Evolutionary conservation across 2,329 filamentous ascomycete species (phyloP), one percentile per base, ranked within the genome.

Genomic region (Stachybotrys chartarum): DNA sequence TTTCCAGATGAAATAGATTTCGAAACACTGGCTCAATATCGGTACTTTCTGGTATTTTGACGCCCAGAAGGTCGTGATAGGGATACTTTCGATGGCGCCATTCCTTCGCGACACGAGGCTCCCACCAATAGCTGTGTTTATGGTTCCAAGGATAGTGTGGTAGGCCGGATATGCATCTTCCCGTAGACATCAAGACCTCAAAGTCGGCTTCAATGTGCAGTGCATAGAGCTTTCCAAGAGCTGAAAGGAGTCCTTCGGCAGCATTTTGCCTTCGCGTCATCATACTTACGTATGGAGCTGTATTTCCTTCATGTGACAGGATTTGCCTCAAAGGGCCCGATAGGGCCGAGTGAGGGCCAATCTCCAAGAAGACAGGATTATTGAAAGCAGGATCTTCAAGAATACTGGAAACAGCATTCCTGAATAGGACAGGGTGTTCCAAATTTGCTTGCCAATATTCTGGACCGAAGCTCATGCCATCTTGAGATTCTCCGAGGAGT

Each of bases 91-190:
- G 59, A 14, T 17, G 8, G 6, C 72, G 63, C 59, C 68, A 69
- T n/a, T 68, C 67, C 1, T 61, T 55, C 14, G 65, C 64, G 3
- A 68, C 53, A 1, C 70, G 66, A 0, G 66, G 61, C 56, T 71
- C 69, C 14, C 56, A 50, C 66, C 69, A 74, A 54, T 69, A 68
- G 24, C 54, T 63, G 1, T 62, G 64, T 42, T 63, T 58, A 48
- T 75, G 70, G 30, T 72, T 66, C 71, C 72, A 77, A 1, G 66
- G 62, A 50, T 76, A 76, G 0, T 62, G 59, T 0, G 74, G 74
- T n/a, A 77, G 60, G 47, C 63, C 67, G 3, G 57, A 53, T 6
- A 59, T 12, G 10, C 42, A 62, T 49, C 44, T 56, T 7, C 54
- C 55, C 1, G 31, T 12, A 1, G 53, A 46, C 5, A 60, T 58